Base-by-base conservation (phyloP, 2,329 filamentous ascomycete genomes). In the Graphilbum sp. region DNA sequence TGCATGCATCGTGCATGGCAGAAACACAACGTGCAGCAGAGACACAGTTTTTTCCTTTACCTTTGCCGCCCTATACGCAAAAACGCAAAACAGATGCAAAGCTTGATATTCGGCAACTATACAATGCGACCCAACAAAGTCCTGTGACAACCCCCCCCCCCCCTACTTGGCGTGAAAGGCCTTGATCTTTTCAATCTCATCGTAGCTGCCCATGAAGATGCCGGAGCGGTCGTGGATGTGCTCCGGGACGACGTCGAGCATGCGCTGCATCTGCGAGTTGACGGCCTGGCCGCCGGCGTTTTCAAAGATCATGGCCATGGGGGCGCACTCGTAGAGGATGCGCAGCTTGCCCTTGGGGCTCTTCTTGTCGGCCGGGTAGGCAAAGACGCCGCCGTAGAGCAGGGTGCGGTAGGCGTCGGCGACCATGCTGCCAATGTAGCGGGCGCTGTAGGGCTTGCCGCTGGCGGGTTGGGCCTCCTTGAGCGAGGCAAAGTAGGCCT, bases 271-370 rank as follows among this genome's bases (percentile, higher is more conserved):
- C 41, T 82, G 78, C 62, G 82, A 87, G 62, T 96, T 79, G 39
- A 98, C 66, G 16, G 90, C 90, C 60, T 92, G 78, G 43, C 90
- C 90, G 50, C 90, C 90, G 51, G 90, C 84, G 62, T 98, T 95
- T 63, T 98, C 90, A 59, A 98, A 96, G 7, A 98, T 74, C 79
- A 96, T 82, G 19, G 90, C 90, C 90, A 98, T 98, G 30, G 90
- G 90, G 13, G 90, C 90, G 56, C 90, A 98, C 66, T 98, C 90
- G 62, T 98, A 98, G 51, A 98, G 59, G 49, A 98, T 98, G 47
- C 90, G 74, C 49, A 98, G 72, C 69, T 98, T 98, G 49, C 90
- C 90, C 75, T 96, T 98, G 46, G 87, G 85, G 54, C 81, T 93
- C 77, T 98, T 96, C 68, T 87, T 92, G 56, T 98, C 90, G 13